Conservation (phyloP, 2,329 filamentous ascomycete genomes). For the Lachnellula subtilissima region DNA sequence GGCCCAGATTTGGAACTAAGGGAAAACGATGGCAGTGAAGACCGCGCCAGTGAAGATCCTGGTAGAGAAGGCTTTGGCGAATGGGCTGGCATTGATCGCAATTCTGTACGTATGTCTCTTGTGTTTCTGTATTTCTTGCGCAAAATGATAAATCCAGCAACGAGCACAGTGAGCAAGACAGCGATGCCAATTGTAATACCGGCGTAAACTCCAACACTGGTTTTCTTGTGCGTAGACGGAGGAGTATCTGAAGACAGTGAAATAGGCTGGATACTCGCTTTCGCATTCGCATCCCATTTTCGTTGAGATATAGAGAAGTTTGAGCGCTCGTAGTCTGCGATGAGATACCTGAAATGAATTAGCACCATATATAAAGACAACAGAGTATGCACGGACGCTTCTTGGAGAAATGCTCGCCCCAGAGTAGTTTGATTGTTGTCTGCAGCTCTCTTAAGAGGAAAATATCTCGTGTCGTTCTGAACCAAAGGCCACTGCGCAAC, state of each 20-base stretch:
- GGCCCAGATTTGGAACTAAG: neutral
- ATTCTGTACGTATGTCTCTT: neutral
- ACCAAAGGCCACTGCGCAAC: slow-evolving; percentile 32
- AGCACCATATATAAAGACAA: neutral
- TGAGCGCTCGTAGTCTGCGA: slow-evolving; percentile 37
- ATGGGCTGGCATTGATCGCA: too few relatives aligned
- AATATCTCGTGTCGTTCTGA: slow-evolving; percentile 30
- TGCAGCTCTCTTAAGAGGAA: slow-evolving; percentile 35
- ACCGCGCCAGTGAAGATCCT: neutral
- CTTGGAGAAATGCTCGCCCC: slow-evolving; percentile 38
- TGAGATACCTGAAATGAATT: slow-evolving; percentile 16
- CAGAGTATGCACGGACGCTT: slow-evolving; percentile 24
- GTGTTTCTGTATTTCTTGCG: neutral
- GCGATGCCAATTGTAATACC: slow-evolving; percentile 3
- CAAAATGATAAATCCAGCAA: neutral
- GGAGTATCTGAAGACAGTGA: neutral
- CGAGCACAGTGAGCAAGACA: slow-evolving; percentile 9
- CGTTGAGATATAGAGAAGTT: slow-evolving; percentile 36
- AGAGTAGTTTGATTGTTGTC: slow-evolving; percentile 34
- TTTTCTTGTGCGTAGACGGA: slow-evolving; percentile 1
- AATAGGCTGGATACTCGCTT: slow-evolving; percentile 18
- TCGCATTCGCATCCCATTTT: slow-evolving; percentile 18
- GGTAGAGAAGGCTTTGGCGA: neutral
- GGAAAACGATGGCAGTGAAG: neutral
- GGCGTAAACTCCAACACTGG: slow-evolving; percentile 5